Evolutionary conservation across 78 protist genomes (phyloP), one percentile per base, ranked within the genome.

Genomic region (Dictyostelium purpureum): DNA sequence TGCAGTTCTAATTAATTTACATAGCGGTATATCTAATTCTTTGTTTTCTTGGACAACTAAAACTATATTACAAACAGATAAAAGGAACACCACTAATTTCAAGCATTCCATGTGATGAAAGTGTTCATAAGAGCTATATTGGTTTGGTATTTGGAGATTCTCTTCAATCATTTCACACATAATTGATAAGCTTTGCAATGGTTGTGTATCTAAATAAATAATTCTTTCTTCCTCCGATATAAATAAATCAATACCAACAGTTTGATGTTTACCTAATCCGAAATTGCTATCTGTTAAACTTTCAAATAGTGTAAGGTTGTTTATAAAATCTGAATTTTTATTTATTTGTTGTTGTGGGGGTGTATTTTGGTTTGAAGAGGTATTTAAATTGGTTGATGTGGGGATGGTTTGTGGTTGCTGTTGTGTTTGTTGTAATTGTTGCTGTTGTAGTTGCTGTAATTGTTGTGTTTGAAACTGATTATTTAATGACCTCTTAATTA

Each of bases 121-220:
- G 57, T 85, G 92, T 40, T 85, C 92, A 59, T 73, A 28, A 16
- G 92, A 85, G 6, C 4, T 54, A 35, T 47, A 85, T 3, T 45
- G 16, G 42, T 40, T 59, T 5, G 92, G 92, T 35, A 43, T 26
- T 11, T 66, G 54, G 9, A 31, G 10, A 45, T 43, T 56, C 82
- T 85, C 77, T 59, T 85, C 92, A 7, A 85, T 74, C 54, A 73
- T 24, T 12, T 85, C 92, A 21, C 83, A 73, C 3, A 85, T 54
- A 11, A 85, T 70, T n/a, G 92, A 85, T 59, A 85, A 71, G 35
- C 77, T 59, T 45, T 85, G 73, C 9, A 85, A 61, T 59, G 81
- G 81, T 75, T 75, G 81, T 18, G 81, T 85, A 61, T 85, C 92
- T 51, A 85, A 24, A 85, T 54, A 85, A 10, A 85, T 85, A 26